These are phyloP conservation scores for Adenanthera pavonina DNA, from an alignment of 306 rosid genomes.

Conservation along the genomic window DNA sequence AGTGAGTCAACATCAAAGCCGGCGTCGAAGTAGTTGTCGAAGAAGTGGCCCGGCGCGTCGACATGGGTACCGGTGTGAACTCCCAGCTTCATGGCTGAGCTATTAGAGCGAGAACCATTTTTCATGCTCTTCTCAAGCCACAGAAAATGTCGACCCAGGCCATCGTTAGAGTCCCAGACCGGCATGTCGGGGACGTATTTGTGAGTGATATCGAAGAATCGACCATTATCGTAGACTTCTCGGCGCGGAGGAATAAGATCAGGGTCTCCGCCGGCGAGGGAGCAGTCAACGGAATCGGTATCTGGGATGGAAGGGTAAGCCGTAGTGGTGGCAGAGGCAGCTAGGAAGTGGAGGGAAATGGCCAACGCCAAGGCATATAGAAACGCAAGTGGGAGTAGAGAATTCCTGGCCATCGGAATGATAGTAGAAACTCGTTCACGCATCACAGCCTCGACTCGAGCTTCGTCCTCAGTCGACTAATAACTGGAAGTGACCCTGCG, in stretches of 20 bases:
- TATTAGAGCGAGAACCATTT: slow-evolving; percentile 77
- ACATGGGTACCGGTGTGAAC: slow-evolving; percentile 89
- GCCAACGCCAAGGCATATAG: slow-evolving; percentile 38
- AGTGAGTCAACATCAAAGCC: slow-evolving; percentile 88
- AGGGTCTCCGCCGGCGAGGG: slow-evolving; percentile 27
- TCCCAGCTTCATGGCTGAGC: slow-evolving; percentile 65
- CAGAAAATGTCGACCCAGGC: slow-evolving; percentile 64
- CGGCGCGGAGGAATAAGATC: slow-evolving; percentile 66
- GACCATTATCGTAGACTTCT: slow-evolving; percentile 73
- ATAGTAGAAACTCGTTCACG: not conserved
- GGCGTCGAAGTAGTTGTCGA: slow-evolving; percentile 78
- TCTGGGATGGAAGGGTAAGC: slow-evolving; percentile 72
- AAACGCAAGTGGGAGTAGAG: slow-evolving; percentile 19
- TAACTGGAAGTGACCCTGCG: not conserved
- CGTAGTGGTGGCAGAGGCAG: slow-evolving; percentile 9
- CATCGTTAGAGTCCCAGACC: slow-evolving; percentile 60
- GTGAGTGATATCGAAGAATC: slow-evolving; percentile 76
- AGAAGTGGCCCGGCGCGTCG: slow-evolving; percentile 81
- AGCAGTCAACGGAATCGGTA: slow-evolving; percentile 40
- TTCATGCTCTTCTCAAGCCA: slow-evolving; percentile 80
- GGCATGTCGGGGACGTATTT: slow-evolving; percentile 61
- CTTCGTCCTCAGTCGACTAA: no score
- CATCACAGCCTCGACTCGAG: not conserved
- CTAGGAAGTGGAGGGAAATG: slow-evolving; percentile 40
- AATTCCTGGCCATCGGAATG: slow-evolving; percentile 34